These are phyloP conservation scores for Pseudogymnoascus sp. DNA, from an alignment of 2,329 filamentous ascomycete species.

Conservation along the genomic window DNA sequence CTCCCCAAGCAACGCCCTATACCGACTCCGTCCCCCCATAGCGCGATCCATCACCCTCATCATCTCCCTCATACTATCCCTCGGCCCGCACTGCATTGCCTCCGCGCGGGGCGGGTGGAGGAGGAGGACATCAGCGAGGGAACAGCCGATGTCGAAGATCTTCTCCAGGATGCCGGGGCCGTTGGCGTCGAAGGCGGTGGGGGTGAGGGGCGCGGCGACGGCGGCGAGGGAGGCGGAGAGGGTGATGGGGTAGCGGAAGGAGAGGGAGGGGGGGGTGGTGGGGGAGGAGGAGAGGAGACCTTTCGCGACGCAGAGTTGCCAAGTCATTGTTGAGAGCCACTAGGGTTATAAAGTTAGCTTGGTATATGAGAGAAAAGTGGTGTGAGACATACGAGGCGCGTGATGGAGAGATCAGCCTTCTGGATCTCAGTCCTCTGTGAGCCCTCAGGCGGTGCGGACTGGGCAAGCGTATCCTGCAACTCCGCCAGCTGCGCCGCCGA, in stretches of 20 bases:
- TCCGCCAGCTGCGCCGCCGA: not conserved
- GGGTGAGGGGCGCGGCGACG: constrained; percentile 22
- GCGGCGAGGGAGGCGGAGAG: constrained; percentile 27
- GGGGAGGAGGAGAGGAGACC: constrained; percentile 17
- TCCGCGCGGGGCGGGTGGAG: constrained; percentile 16
- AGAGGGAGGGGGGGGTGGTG: constrained; percentile 17
- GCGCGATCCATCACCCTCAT: constrained; percentile 14
- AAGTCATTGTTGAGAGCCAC: constrained; percentile 28
- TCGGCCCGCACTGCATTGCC: constrained; percentile 16
- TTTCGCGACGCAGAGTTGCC: constrained; percentile 27
- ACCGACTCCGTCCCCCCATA: constrained; percentile 12
- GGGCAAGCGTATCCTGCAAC: not conserved
- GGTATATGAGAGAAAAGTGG: constrained; percentile 22
- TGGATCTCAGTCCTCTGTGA: not conserved
- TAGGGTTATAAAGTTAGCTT: constrained; percentile 19
- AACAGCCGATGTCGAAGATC: constrained; percentile 32
- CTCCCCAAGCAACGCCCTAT: not conserved
- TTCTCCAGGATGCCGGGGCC: constrained; percentile 33
- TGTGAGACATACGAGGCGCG: not conserved
- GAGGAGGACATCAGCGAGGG: constrained; percentile 27
- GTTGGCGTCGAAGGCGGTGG: constrained; percentile 30
- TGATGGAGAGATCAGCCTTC: not conserved
- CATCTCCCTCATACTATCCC: constrained; percentile 18
- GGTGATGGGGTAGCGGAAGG: constrained; percentile 24
- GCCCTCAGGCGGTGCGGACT: not conserved